A percentile compares a stretch with the other conserved stretches of the same genome.
These are phyloP conservation scores for Clausena lansium DNA, from an alignment of 345 rosid genomes.

Conservation along the genomic window DNA sequence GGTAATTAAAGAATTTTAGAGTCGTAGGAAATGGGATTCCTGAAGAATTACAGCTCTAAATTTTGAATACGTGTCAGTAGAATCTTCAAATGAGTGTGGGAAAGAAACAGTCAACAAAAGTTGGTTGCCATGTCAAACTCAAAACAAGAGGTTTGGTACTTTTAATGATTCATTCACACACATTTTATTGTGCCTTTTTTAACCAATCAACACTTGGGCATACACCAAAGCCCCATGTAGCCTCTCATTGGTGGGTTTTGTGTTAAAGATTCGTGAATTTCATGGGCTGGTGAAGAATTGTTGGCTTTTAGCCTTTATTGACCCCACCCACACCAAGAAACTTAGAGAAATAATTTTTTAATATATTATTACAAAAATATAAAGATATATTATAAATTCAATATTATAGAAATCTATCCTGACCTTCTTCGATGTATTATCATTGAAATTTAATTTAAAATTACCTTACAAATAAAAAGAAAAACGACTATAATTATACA, in stretches of 20 bases:
- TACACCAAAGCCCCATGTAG: neutral
- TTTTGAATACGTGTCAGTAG: constrained; percentile 1
- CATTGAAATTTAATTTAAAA: too few species aligned
- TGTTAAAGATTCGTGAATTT: constrained; percentile 1
- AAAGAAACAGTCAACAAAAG: constrained; percentile 9
- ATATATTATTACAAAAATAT: neutral
- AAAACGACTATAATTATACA: neutral
- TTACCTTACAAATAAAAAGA: too few species aligned
- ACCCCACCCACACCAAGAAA: neutral
- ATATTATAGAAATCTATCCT: too few species aligned
- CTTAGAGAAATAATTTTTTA: neutral
- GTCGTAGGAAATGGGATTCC: neutral
- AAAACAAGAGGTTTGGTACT: neutral
- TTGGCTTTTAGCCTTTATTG: constrained; percentile 5
- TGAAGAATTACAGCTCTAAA: neutral
- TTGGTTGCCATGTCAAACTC: constrained; percentile 13
- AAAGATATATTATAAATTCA: too few species aligned
- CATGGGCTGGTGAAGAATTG: constrained; percentile 7
- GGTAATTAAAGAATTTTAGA: neutral
- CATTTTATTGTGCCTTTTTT: neutral
- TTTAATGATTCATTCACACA: constrained; percentile 4
- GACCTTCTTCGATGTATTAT: too few species aligned
- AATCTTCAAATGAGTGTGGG: constrained; percentile 7
- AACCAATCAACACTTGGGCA: neutral
- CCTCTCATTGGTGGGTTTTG: neutral